Evolutionary conservation across 768 basidiomycete species (phyloP), one percentile per base, ranked within the genome.

Genomic region (Tulasnella sp.): DNA sequence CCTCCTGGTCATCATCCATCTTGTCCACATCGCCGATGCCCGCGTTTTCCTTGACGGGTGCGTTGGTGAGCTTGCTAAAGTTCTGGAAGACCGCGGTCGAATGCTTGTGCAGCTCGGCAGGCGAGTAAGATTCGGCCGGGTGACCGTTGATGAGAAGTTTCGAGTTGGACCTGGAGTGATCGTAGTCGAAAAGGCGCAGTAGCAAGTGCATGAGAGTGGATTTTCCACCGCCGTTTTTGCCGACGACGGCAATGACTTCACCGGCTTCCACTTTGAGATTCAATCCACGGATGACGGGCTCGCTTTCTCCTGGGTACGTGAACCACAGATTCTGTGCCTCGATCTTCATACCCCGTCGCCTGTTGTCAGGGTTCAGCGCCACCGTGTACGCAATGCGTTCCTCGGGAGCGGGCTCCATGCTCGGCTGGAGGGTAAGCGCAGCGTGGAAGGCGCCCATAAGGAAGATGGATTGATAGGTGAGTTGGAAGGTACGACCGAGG

Each of bases 381-480:
- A 34, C 52, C 39, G 7, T 29, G 38, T 42, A 40, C 14, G 67
- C 12, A 2, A 42, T 25, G 15, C 36, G 37, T 17, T 25, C 34
- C 45, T 38, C 54, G 12, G 74, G 34, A 72, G 83, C 83, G 39
- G 92, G 92, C 78, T 91, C 88, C 49, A 94, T 82, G 78, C 86
- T 86, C 36, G 91, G 91, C 78, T 88, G 87, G 78, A 94, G 83
- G 79, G 87, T 86, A 85, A 89, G 90, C 69, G 91, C 90, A 67
- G 92, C 92, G 80, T 88, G 90, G 81, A 94, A 96, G 8, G 94
- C 93, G 69, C 91, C 91, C 89, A 95, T 91, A 77, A 93, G 85
- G 84, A 96, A 96, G 71, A 95, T 87, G 39, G 89, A 89, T 82
- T 96, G 93, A 80, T 91, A 94, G n/a, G 89, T 89, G 89, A 91